Base-by-base conservation (phyloP, 129 eudicot genomes). In the Tagetes erecta region DNA sequence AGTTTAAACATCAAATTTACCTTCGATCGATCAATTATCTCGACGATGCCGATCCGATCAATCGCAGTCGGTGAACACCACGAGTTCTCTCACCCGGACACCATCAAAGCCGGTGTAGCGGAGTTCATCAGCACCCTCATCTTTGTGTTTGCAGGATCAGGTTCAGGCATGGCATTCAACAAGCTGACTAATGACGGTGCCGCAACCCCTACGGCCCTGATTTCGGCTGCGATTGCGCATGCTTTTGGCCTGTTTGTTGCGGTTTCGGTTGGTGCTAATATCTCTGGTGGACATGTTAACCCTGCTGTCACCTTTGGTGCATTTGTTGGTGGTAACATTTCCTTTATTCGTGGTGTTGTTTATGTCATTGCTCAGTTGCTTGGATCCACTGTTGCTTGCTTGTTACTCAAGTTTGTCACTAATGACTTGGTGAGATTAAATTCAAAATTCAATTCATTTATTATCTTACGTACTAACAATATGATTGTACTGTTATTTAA, bases 301-400 rank as follows among this genome's bases (percentile, higher is more conserved):
- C 90, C 90, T 6, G 88, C 88, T 27, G 91, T 86, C 49, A 83
- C 91, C 20, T 86, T 86, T 20, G 91, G 91, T 0, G 91, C 88
- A n/a, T 83, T 86, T 49, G 70, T 86, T 9, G 91, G 91, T 14
- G 91, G 91, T 5, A 78, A 83, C 62, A 83, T 83, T 46, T 81
- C 82, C 10, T 79, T 83, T 3, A 49, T 83, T 6, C 85, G 87
- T 67, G 84, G 81, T 11, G 51, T 86, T 63, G 80, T 83, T 41
- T 86, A 86, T 56, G 73, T 86, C 70, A 75, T 83, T 36, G 88
- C 86, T 33, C 88, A 83, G 88, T 68, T 82, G 65, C 83, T 86
- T 64, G 86, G 91, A 42, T 83, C 91, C 10, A 80, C 84, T 31
- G 91, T 78, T 8, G 91, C 91, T 74, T 86, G 91, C 80, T 83